Conservation (phyloP, 805 yeast genomes). For the Pichia eremophila region DNA sequence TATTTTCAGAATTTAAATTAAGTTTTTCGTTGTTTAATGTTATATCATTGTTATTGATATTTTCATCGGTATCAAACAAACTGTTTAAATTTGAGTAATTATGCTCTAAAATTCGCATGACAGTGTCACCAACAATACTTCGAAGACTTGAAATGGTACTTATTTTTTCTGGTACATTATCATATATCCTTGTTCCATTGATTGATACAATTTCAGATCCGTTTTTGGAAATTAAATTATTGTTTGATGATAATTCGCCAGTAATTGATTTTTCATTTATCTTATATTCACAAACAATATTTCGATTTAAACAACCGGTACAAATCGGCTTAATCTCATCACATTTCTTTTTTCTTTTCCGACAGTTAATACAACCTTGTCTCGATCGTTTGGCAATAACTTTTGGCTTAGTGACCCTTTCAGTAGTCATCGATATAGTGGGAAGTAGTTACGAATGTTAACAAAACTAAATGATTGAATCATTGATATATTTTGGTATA, state of each 20-base stretch:
- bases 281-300: slow-evolving; percentile 14
- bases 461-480: too few species aligned
- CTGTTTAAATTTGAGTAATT: slow-evolving; percentile 5
- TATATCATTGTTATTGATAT: too few species aligned
- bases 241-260: not conserved
- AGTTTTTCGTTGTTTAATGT: not conserved
- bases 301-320: slow-evolving; percentile 20
- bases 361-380: slow-evolving; percentile 22
- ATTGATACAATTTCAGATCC: not conserved
- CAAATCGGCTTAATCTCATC: slow-evolving; percentile 22
- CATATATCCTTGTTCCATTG: not conserved
- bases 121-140: slow-evolving; percentile 10
- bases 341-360: slow-evolving; percentile 24
- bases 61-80: not conserved
- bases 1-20: not conserved
- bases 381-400: slow-evolving; percentile 12
- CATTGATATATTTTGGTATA: too few species aligned
- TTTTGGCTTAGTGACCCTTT: not conserved
- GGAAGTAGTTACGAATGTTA: too few species aligned
- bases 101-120: slow-evolving; percentile 9
- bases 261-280: not conserved
- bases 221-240: not conserved
- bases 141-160: slow-evolving; percentile 6
- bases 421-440: too few species aligned
- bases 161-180: not conserved